A percentile compares a stretch with the other conserved stretches of the same genome.
phyloP scores from a whole-genome alignment of 2,329 filamentous ascomycete genomes.

The Paecilomyces sp. region DNA sequence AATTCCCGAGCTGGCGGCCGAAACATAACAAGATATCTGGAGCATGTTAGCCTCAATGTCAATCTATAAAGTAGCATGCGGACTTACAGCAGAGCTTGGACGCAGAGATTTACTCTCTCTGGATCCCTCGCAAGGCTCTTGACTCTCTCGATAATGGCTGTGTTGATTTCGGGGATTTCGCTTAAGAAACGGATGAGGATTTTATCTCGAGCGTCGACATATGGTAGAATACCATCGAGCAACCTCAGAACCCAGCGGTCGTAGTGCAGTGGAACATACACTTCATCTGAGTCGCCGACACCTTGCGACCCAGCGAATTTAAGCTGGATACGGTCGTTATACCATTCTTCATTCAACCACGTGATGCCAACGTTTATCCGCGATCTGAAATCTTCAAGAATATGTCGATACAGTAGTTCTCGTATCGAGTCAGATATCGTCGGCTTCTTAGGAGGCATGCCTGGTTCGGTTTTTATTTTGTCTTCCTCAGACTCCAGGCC shows the following conservation, averaged over 20 bases:
- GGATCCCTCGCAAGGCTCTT: constrained; percentile 57
- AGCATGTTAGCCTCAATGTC: constrained; percentile 7
- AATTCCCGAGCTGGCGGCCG: constrained; percentile 53
- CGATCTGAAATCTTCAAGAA: constrained; percentile 84
- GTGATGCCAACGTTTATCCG: constrained; percentile 85
- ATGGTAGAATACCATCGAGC: constrained; percentile 83
- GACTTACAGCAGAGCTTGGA: constrained; percentile 50
- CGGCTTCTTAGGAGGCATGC: constrained; percentile 15
- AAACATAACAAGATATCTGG: constrained; percentile 49
- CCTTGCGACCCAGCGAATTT: constrained; percentile 37
- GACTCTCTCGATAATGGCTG: constrained; percentile 65
- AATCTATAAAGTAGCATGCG: constrained; percentile 10
- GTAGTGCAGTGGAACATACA: constrained; percentile 53
- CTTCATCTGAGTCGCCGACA: constrained; percentile 41
- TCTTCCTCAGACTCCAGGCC: constrained; percentile 53
- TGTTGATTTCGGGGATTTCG: constrained; percentile 76
- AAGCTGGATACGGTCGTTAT: constrained; percentile 66
- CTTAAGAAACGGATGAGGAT: constrained; percentile 84
- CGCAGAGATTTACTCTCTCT: constrained; percentile 53
- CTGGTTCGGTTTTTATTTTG: constrained; percentile 23
- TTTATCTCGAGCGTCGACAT: constrained; percentile 86
- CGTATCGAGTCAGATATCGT: constrained; percentile 60
- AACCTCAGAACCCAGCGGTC: constrained; percentile 71
- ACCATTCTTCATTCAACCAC: constrained; percentile 98
- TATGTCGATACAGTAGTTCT: constrained; percentile 72